These are phyloP conservation scores for Lophiostoma macrostomum DNA, from an alignment of 495 filamentous ascomycete genomes.

Conservation along the genomic window DNA sequence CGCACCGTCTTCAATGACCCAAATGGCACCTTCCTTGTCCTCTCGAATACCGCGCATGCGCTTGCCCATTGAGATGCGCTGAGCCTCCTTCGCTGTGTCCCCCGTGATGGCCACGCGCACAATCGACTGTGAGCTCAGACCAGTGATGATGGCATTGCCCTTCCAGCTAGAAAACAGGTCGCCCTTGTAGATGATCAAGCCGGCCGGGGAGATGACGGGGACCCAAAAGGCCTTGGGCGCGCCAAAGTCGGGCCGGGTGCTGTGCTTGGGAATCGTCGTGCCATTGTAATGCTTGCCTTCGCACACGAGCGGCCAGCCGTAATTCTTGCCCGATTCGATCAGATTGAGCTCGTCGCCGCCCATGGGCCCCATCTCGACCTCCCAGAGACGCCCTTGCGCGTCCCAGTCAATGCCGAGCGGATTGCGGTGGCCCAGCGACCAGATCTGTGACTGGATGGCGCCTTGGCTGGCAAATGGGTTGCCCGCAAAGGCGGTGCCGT, in stretches of 20 bases:
- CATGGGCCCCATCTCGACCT: slow-evolving; percentile 20
- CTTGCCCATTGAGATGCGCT: slow-evolving; percentile 19
- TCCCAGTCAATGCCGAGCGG: slow-evolving; percentile 21
- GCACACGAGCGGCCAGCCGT: slow-evolving; percentile 21
- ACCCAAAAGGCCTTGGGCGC: slow-evolving; percentile 15
- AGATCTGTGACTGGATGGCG: slow-evolving; percentile 15
- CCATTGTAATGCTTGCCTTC: slow-evolving; percentile 18
- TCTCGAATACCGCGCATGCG: slow-evolving; percentile 16
- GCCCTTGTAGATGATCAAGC: slow-evolving; percentile 22
- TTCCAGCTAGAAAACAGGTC: slow-evolving; percentile 18
- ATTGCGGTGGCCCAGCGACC: slow-evolving; percentile 18
- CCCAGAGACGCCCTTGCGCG: slow-evolving; percentile 16
- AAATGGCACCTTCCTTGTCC: slow-evolving; percentile 18
- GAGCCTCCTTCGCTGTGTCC: slow-evolving; percentile 16
- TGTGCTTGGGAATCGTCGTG: slow-evolving; percentile 10
- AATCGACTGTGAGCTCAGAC: slow-evolving; percentile 13
- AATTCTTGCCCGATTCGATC: slow-evolving; percentile 10
- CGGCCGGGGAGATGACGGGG: slow-evolving; percentile 18
- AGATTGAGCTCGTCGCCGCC: slow-evolving; percentile 21
- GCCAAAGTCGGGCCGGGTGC: slow-evolving; percentile 16
- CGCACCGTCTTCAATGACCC: slow-evolving; percentile 16
- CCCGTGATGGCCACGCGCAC: slow-evolving; percentile 17
- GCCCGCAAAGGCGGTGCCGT: slow-evolving; percentile 21
- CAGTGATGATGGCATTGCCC: slow-evolving; percentile 19
- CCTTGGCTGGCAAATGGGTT: slow-evolving; percentile 21